Base-by-base conservation (phyloP, 805 yeast genomes). In the Schwanniomyces yamadae region DNA sequence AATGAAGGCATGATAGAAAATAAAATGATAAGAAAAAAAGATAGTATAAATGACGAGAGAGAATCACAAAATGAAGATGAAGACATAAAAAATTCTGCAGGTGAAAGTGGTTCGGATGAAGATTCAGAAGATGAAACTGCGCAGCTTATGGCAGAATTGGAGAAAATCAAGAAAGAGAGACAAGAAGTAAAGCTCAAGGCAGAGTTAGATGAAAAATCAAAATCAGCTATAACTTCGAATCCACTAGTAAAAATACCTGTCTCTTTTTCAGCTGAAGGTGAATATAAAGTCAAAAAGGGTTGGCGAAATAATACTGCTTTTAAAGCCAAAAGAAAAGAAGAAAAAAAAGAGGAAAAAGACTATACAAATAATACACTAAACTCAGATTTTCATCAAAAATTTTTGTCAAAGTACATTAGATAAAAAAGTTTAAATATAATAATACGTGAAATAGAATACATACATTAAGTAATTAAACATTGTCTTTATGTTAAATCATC, bases 381-480 rank as follows among this genome's bases (percentile, higher is more conserved):
- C 23, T 64, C 71, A 10, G 62, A 61, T 9, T 45, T 49, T 12
- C 71, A 67, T 42, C 53, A 63, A 37, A 46, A 53, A 14, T 67
- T 67, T 40, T 37, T 67, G 13, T 50, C 61, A 5, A 65, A 65
- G 37, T 64, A 55, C 40, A 43, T 66, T 10, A 44, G 60, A 14
- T 64, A 46, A 40, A 28, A 18, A 3, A 6, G 11, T 4, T 10
- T 28, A 8, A 8, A 11, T 30, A 30, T 31, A 10, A 14, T 18
- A 31, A 22, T 22, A 13, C 10, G 14, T 18, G 19, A n/a, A 22
- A 31, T 22, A 31, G 22, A 18, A 21, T 31, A 16, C 15, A 31
- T 16, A 22, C 22, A 18, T 9, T n/a, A 12, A 8, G 28, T 6
- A 13, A 7, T 8, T 27, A 27, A 12, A 25, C 6, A 17, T 12